Evolutionary conservation across 306 rosid species (phyloP), one percentile per base, ranked within the genome.

Genomic region (Clitoria ternatea): DNA sequence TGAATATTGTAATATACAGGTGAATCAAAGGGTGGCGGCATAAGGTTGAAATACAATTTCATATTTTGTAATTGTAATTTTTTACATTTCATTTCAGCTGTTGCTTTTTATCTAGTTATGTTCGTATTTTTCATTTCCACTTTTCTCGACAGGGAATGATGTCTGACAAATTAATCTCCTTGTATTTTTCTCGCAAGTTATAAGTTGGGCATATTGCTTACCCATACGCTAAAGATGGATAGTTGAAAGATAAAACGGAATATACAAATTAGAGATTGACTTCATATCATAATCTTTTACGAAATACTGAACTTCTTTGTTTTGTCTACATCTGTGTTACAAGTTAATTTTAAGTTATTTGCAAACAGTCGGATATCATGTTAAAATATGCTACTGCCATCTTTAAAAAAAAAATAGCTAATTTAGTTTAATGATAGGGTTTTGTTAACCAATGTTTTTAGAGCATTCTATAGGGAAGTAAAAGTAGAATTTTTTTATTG

Each of bases 1-100:
- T 86, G 89, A 80, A 76, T 82, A 75, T 73, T 87, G 88, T 83
- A 81, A 81, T 74, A 75, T 69, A 69, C 84, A 59, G 73, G 77
- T 73, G 83, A 67, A 75, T 43, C 76, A 75, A 49, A 56, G 70
- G 70, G 24, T 75, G 78, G 48, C 77, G 30, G 64, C 70, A 73
- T 26, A 79, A 81, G 64, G 62, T 61, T 75, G 57, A 69, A 20
- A 27, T 44, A 10, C 65, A 44, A 49, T 23, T 56, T 57, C 69
- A 11, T 43, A 27, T 36, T 12, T 62, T 73, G 76, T 55, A 69
- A 53, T 39, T 37, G 33, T 20, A 73, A 37, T 32, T 66, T 65
- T 65, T 56, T 44, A 39, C 79, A 20, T 77, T 81, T 27, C 42
- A n/a, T 53, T 52, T 29, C 53, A 52, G 73, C 7, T 37, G 59